A percentile compares a stretch with the other conserved stretches of the same genome.
Evolutionary conservation across 495 filamentous ascomycete genomes (phyloP).

Genomic region (Aspergillus panamensis): DNA sequence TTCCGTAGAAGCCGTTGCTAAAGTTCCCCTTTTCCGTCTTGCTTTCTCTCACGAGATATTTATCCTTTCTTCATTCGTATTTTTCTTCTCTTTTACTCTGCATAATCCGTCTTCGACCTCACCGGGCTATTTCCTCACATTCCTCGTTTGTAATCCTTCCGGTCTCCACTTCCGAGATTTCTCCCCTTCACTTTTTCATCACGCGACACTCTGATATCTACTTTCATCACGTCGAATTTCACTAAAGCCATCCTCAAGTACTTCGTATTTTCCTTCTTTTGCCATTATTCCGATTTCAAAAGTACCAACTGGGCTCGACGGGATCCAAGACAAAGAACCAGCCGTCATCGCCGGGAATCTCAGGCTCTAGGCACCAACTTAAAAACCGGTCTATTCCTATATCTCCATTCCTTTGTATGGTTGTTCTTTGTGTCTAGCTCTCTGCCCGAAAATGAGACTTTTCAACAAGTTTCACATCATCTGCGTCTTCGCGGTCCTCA

Average conservation of each 20-base stretch:
- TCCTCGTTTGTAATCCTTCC: background rate
- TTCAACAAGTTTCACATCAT: conserved; percentile 37
- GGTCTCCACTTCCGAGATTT: background rate
- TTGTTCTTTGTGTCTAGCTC: conserved; percentile 14
- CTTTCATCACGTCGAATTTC: background rate
- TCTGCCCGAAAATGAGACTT: conserved; percentile 27
- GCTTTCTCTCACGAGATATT: background rate
- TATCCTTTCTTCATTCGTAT: background rate
- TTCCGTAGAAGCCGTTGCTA: background rate
- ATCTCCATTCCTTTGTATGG: conserved; percentile 15
- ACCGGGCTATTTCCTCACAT: background rate
- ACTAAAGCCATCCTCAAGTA: background rate
- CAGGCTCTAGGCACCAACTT: conserved; percentile 7
- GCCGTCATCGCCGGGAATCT: conserved; percentile 7
- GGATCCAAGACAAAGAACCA: conserved; percentile 10
- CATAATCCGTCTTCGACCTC: background rate
- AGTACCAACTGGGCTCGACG: background rate
- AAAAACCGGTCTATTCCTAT: background rate
- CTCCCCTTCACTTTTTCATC: background rate
- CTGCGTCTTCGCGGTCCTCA: conserved; percentile 32
- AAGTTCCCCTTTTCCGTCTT: conserved; percentile 5
- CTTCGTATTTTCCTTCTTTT: background rate
- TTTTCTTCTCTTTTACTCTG: background rate
- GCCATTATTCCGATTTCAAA: background rate
- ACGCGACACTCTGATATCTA: conserved; percentile 3